Evolutionary conservation across 2,329 filamentous ascomycete genomes (phyloP), one percentile per base, ranked within the genome.

Genomic region (Cytospora chrysosperma): DNA sequence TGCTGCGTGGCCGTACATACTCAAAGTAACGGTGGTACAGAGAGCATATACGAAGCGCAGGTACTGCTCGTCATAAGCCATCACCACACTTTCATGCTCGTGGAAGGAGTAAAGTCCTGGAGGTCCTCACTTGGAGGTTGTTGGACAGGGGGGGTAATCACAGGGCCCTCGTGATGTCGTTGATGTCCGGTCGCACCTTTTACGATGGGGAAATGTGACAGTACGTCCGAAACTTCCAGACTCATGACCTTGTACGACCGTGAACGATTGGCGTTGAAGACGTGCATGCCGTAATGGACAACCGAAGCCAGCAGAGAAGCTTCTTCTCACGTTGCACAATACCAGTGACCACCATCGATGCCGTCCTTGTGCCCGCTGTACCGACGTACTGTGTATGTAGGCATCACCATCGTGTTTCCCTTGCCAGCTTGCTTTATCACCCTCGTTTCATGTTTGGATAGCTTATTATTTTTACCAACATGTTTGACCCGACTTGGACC

Each of bases 381-480:
- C 17, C 24, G 32, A 13, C 7, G 30, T 34, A 34, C 30, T 24
- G 10, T 28, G 37, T 43, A 49, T 61, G 51, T 55, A n/a, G n/a
- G n/a, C n/a, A 61, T 49, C 51, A 61, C 13, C 28, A 17, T 27
- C 17, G 59, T 52, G 8, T 55, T 53, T 27, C 21, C 37, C 59
- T 55, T 49, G 21, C 47, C 54, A 52, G 47, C 43, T 37, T 34
- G n/a, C n/a, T n/a, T n/a, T n/a, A 43, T 40, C 59, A 61, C 59
- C 58, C 59, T 32, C 51, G 59, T 27, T 49, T 61, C 37, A 55
- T 32, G 51, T 61, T 49, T 50, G 50, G n/a, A n/a, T n/a, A n/a
- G n/a, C n/a, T n/a, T n/a, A n/a, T n/a, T n/a, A n/a, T n/a, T n/a
- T n/a, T n/a, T n/a, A n/a, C n/a, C n/a, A n/a, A n/a, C n/a, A n/a